A percentile compares a stretch with the other conserved stretches of the same genome.
Evolutionary conservation across 2,329 filamentous ascomycete species (phyloP).

Genomic region (Fusarium piperis): DNA sequence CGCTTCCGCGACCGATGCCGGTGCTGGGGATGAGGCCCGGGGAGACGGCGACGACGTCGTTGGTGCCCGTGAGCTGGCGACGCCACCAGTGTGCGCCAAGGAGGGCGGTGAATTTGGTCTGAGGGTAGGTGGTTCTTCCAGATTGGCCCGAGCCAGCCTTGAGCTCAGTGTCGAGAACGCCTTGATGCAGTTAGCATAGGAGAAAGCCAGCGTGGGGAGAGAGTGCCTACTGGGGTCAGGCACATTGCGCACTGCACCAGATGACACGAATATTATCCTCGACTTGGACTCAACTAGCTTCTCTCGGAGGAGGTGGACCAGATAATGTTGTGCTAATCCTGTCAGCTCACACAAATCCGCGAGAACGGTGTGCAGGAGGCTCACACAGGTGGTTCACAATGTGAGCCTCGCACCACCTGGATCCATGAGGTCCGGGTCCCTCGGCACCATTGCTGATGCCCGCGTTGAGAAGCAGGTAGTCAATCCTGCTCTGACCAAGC

Average conservation of each 20-base stretch:
- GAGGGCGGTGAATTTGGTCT: conserved; percentile 62
- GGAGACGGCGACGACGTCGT: conserved; percentile 61
- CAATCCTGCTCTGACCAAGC: conserved; percentile 54
- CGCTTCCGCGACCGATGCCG: conserved; percentile 49
- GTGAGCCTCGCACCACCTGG: conserved; percentile 60
- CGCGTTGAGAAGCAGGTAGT: conserved; percentile 62
- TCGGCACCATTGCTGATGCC: conserved; percentile 51
- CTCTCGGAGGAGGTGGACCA: conserved; percentile 59
- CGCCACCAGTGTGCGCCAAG: conserved; percentile 66
- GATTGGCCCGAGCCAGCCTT: conserved; percentile 50
- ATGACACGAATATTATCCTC: conserved; percentile 62
- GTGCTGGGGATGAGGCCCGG: conserved; percentile 63
- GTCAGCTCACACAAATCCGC: conserved; percentile 10
- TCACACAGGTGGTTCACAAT: conserved; percentile 64
- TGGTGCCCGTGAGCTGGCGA: conserved; percentile 56
- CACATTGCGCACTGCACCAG: conserved; percentile 56
- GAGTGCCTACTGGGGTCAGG: conserved; percentile 47
- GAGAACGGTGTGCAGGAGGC: conserved; percentile 8
- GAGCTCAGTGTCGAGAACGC: conserved; percentile 51
- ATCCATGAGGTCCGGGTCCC: conserved; percentile 50
- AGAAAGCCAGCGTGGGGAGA: fast-evolving
- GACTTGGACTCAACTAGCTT: conserved; percentile 58
- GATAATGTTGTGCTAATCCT: conserved; percentile 61
- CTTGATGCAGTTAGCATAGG: conserved; percentile 36
- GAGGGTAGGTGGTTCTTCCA: conserved; percentile 48